Evolutionary conservation across 2,329 filamentous ascomycete species (phyloP).

Genomic region (Colletotrichum chrysophilum): DNA sequence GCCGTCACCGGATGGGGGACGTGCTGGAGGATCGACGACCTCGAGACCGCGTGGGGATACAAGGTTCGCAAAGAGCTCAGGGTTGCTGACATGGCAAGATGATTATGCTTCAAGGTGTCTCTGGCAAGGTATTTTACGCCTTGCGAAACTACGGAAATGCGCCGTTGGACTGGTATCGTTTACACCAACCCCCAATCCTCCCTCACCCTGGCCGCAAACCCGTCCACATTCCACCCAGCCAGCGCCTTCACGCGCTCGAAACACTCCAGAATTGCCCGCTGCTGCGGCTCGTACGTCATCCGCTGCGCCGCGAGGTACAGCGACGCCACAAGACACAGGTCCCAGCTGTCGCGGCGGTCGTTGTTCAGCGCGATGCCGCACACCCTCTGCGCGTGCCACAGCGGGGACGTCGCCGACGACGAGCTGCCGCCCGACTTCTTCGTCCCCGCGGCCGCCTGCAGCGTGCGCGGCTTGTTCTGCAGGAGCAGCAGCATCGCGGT

Average conservation of each 20-base stretch:
- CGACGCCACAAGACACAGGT: slow-evolving; percentile 51
- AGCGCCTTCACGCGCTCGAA: slow-evolving; percentile 40
- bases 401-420: slow-evolving; percentile 39
- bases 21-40: slow-evolving; percentile 56
- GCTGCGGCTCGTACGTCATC: slow-evolving; percentile 55
- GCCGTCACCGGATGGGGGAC: slow-evolving; percentile 58
- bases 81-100: neutral
- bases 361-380: slow-evolving; percentile 56
- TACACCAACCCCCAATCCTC: slow-evolving; percentile 28
- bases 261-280: slow-evolving; percentile 43
- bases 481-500: slow-evolving; percentile 59
- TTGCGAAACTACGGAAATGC: neutral
- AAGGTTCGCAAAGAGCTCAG: slow-evolving; percentile 28
- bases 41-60: slow-evolving; percentile 48
- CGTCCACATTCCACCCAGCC: slow-evolving; percentile 45
- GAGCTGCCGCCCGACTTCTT: slow-evolving; percentile 24
- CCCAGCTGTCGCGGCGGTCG: slow-evolving; percentile 49
- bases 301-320: slow-evolving; percentile 47
- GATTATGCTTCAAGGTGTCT: neutral
- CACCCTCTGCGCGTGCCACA: slow-evolving; percentile 54
- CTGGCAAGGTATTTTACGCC: neutral
- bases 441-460: slow-evolving; percentile 31
- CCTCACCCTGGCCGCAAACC: slow-evolving; percentile 27
- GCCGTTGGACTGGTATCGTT: neutral
- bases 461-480: slow-evolving; percentile 52